These are phyloP conservation scores for Oryza brachyantha DNA, from an alignment of 176 grass and related monocot genomes.

Conservation along the genomic window DNA sequence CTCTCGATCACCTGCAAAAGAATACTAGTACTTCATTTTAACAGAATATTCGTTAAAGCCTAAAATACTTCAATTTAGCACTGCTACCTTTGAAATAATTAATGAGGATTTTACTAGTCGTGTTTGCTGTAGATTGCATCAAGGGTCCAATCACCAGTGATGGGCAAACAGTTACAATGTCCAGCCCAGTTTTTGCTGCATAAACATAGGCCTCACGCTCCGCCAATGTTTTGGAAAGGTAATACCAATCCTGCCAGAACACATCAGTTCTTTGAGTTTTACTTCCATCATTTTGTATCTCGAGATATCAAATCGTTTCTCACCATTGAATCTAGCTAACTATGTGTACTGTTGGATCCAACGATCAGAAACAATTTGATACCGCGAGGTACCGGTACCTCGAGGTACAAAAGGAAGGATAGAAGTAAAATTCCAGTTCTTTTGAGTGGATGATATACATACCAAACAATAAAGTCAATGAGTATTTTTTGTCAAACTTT, in stretches of 20 bases:
- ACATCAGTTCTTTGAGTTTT: too few relatives aligned
- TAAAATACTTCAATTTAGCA: too few relatives aligned
- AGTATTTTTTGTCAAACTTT: neutral
- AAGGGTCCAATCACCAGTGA: conserved; percentile 40
- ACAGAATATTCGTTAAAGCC: too few relatives aligned
- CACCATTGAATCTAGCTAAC: too few relatives aligned
- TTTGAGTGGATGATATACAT: neutral
- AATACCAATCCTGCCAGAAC: conserved; percentile 58
- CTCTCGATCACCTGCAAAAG: conserved; percentile 34
- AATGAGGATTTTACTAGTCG: conserved; percentile 38
- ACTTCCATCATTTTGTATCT: too few relatives aligned
- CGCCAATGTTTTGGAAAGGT: conserved; percentile 48
- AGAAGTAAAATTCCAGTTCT: too few relatives aligned
- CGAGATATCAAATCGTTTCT: too few relatives aligned
- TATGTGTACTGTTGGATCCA: too few relatives aligned
- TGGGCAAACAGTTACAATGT: conserved; percentile 45
- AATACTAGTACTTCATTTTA: neutral
- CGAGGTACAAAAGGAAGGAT: too few relatives aligned
- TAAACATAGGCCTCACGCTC: conserved; percentile 49
- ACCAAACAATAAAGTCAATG: neutral
- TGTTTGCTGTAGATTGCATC: conserved; percentile 39
- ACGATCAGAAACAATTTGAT: too few relatives aligned
- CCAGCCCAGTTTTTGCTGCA: conserved; percentile 40
- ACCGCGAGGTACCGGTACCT: too few relatives aligned
- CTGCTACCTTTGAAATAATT: conserved; percentile 54